A percentile compares a stretch with the other conserved stretches of the same genome.
These are phyloP conservation scores for Aspergillus ruber DNA, from an alignment of 2,329 filamentous ascomycete species.

Conservation along the genomic window DNA sequence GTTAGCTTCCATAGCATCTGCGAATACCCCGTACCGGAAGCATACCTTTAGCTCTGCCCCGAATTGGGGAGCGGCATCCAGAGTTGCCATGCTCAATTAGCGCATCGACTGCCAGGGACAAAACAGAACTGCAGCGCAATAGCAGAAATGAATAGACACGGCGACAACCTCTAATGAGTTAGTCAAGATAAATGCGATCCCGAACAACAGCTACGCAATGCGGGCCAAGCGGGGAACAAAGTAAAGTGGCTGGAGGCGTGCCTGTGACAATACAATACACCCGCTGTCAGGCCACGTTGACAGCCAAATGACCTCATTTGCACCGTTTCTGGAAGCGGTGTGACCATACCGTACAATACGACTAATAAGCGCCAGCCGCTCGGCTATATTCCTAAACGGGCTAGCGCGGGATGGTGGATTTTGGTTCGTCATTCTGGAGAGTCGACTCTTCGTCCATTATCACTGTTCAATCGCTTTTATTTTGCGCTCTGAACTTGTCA, in stretches of 20 bases:
- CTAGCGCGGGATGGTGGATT: constrained; percentile 11
- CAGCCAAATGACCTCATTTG: constrained; percentile 1
- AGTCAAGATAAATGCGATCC: background rate
- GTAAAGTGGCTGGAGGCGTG: constrained; percentile 16
- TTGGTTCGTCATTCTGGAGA: constrained; percentile 10
- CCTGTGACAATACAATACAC: constrained; percentile 25
- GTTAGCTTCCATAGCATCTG: background rate
- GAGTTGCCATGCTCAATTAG: constrained; percentile 62
- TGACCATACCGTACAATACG: constrained; percentile 9
- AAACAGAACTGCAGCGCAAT: background rate
- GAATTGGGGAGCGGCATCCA: constrained; percentile 78
- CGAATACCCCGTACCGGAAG: too few species aligned
- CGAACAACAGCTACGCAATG: background rate
- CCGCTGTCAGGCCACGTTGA: constrained; percentile 13
- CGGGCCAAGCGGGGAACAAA: constrained; percentile 18
- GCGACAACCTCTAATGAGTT: too few species aligned
- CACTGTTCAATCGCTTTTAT: background rate
- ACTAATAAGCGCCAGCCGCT: background rate
- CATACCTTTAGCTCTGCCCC: constrained; percentile 89
- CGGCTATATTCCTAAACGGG: constrained; percentile 8
- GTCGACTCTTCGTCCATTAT: background rate
- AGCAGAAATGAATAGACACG: background rate
- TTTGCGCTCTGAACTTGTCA: too few species aligned
- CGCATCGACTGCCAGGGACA: constrained; percentile 16
- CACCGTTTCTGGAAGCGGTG: background rate